These are phyloP conservation scores for Yarrowia porcina DNA, from an alignment of 805 yeast species.

Conservation along the genomic window DNA sequence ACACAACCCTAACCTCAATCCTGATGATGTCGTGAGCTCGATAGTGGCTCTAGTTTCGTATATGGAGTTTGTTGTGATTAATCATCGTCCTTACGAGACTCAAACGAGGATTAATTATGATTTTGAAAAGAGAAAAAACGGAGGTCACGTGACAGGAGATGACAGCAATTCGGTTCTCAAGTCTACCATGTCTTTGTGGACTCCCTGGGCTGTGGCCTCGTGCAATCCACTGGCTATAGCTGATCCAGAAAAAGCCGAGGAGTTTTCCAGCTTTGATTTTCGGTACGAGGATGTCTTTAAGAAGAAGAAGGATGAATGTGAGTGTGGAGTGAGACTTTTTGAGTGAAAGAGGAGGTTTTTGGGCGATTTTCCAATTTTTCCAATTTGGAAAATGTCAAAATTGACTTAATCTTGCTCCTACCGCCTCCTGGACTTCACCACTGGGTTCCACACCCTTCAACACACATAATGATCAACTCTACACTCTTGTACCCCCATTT, in stretches of 20 bases:
- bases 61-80: slow-evolving; percentile 13
- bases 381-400: too few species aligned
- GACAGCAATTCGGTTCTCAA: background rate
- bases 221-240: background rate
- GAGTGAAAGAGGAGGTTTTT: background rate
- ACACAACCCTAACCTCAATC: background rate
- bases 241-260: background rate
- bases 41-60: slow-evolving; percentile 4
- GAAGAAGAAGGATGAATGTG: slow-evolving; percentile 1
- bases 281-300: slow-evolving; percentile 15
- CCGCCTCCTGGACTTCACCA: too few species aligned
- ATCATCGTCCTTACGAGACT: background rate
- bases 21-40: slow-evolving; percentile 8
- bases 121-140: background rate
- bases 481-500: too few species aligned
- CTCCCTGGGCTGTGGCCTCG: slow-evolving; percentile 5
- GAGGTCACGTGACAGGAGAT: background rate
- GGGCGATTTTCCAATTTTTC: too few species aligned
- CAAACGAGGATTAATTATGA: slow-evolving; percentile 4
- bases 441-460: too few species aligned
- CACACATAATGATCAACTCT: too few species aligned
- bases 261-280: background rate
- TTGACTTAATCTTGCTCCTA: too few species aligned
- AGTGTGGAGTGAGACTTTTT: background rate
- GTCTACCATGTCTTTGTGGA: background rate